Conservation (phyloP, 768 basidiomycete species). For the Pisolithus albus region DNA sequence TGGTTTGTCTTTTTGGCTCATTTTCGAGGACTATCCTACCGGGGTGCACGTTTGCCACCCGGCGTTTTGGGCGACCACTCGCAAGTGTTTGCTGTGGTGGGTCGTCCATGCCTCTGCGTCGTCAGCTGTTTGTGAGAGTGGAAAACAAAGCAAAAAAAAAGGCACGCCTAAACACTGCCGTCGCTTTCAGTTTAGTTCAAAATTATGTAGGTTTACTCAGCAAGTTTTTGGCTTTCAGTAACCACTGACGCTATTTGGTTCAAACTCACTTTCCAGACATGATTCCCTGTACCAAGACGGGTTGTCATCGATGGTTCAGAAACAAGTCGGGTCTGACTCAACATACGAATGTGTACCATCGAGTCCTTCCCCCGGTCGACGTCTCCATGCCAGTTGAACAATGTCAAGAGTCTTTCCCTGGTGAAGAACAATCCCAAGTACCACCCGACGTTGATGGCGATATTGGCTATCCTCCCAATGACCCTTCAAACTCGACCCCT, state of each 20-base stretch:
- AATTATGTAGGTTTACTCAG: too few relatives aligned
- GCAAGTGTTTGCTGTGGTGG: too few relatives aligned
- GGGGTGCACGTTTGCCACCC: too few relatives aligned
- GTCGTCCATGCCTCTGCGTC: not conserved
- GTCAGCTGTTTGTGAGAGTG: not conserved
- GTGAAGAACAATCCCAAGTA: not conserved
- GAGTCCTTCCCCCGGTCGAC: not conserved
- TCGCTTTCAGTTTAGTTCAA: too few relatives aligned
- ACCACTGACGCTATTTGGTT: too few relatives aligned
- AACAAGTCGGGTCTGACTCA: not conserved
- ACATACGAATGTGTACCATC: not conserved
- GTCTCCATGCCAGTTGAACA: not conserved
- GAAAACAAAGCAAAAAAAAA: not conserved
- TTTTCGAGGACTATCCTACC: too few relatives aligned
- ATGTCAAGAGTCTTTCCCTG: not conserved
- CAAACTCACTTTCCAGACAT: too few relatives aligned
- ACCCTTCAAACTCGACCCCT: not conserved
- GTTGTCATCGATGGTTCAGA: too few relatives aligned
- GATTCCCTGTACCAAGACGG: too few relatives aligned
- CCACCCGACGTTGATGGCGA: not conserved
- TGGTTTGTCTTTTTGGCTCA: too few relatives aligned
- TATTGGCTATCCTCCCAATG: not conserved
- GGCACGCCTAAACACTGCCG: not conserved
- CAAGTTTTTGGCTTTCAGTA: too few relatives aligned
- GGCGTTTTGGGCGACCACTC: too few relatives aligned